Percentiles rank a stretch among this genome's conserved stretches.
phyloP scores from a whole-genome alignment of 2,329 filamentous ascomycete species.

The Eutypa lata region DNA sequence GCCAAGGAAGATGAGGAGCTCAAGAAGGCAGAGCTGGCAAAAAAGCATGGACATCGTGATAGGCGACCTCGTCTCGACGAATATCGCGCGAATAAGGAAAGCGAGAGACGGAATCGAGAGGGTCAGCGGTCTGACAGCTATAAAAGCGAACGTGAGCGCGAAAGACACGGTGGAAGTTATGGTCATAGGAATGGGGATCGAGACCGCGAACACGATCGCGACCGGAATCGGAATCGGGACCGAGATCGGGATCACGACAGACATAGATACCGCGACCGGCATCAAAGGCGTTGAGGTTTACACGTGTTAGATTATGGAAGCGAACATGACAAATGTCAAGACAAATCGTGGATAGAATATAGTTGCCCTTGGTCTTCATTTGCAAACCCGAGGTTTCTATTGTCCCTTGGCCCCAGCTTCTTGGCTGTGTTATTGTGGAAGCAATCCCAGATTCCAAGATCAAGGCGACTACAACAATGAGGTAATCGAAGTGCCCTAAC shows the following conservation, averaged over 20 bases:
- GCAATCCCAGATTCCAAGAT: too few species aligned
- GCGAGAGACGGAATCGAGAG: constrained; percentile 38
- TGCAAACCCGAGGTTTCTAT: not conserved
- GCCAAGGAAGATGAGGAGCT: constrained; percentile 78
- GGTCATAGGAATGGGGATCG: constrained; percentile 27
- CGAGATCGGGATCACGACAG: constrained; percentile 10
- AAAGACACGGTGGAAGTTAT: constrained; percentile 30
- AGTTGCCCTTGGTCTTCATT: not conserved
- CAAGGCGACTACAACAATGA: too few species aligned
- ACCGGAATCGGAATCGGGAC: constrained; percentile 26
- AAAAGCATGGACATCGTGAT: constrained; percentile 35
- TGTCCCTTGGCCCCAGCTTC: too few species aligned
- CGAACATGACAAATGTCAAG: not conserved
- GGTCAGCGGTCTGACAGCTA: constrained; percentile 41
- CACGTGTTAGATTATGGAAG: too few species aligned
- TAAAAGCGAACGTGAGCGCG: constrained; percentile 44
- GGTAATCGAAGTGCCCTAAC: too few species aligned
- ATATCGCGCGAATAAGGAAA: constrained; percentile 44
- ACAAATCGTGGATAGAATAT: not conserved
- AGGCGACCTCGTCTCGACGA: constrained; percentile 47
- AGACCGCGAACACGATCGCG: constrained; percentile 25
- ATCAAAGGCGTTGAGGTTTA: constrained; percentile 12
- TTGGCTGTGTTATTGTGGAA: too few species aligned
- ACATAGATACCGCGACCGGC: constrained; percentile 19
- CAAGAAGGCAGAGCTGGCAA: constrained; percentile 58